Evolutionary conservation across 148 eudicot genomes (phyloP).

Genomic region (Arbutus unedo): DNA sequence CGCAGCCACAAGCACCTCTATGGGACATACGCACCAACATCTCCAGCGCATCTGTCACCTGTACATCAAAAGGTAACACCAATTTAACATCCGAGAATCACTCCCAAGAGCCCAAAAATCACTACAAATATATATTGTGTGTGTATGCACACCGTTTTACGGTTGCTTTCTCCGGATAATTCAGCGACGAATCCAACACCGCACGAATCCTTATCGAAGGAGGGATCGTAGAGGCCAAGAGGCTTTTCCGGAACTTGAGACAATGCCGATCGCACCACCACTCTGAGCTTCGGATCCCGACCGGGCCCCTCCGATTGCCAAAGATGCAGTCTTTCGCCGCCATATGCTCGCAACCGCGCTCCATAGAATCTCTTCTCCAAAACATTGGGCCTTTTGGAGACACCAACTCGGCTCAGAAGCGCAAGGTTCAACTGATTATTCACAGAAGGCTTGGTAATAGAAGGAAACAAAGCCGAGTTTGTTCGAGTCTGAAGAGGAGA

Average conservation of each 20-base stretch:
- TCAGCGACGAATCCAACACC: slow-evolving; percentile 99
- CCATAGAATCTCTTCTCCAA: slow-evolving; percentile 30
- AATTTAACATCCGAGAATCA: neutral
- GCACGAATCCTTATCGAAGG: slow-evolving; percentile 82
- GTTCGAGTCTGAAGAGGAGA: slow-evolving; percentile 33
- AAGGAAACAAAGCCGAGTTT: slow-evolving; percentile 11
- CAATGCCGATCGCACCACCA: slow-evolving; percentile 54
- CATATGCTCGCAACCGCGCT: slow-evolving; percentile 27
- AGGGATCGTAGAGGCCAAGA: slow-evolving; percentile 79
- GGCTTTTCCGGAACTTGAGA: slow-evolving; percentile 92
- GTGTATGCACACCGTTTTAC: slow-evolving; percentile 68
- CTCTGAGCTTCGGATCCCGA: slow-evolving; percentile 45
- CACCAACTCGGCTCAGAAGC: slow-evolving; percentile 13
- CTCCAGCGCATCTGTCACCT: slow-evolving; percentile 94
- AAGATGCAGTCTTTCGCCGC: slow-evolving; percentile 29
- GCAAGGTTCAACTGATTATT: slow-evolving; percentile 27
- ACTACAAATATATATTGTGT: neutral
- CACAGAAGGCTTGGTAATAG: slow-evolving; percentile 17
- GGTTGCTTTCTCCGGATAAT: slow-evolving; percentile 67
- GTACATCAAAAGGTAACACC: neutral
- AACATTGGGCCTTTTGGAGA: slow-evolving; percentile 4
- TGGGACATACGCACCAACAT: slow-evolving; percentile 96
- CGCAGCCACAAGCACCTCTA: slow-evolving; percentile 98
- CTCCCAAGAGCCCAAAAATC: neutral
- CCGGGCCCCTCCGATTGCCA: slow-evolving; percentile 60